Evolutionary conservation across 2,329 filamentous ascomycete species (phyloP).

Genomic region (Diaporthe amygdali): DNA sequence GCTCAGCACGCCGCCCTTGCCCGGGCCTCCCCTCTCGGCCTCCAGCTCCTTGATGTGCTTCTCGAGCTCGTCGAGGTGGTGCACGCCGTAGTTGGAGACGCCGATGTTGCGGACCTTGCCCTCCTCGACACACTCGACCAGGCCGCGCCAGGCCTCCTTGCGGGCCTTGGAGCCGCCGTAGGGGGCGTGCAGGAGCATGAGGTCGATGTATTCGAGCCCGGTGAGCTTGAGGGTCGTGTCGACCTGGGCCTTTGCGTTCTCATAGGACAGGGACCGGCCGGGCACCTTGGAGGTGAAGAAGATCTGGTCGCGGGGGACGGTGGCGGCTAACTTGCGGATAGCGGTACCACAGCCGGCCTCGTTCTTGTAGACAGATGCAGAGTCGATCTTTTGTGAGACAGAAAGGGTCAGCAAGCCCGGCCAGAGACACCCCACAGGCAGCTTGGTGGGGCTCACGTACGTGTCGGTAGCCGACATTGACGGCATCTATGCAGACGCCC

Average conservation of each 20-base stretch:
- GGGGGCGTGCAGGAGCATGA: slow-evolving; percentile 67
- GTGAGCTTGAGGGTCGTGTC: slow-evolving; percentile 66
- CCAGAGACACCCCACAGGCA: neutral
- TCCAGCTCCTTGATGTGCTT: slow-evolving; percentile 66
- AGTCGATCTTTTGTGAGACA: slow-evolving; percentile 52
- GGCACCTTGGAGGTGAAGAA: slow-evolving; percentile 64
- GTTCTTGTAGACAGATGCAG: slow-evolving; percentile 57
- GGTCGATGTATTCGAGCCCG: slow-evolving; percentile 69
- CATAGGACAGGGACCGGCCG: slow-evolving; percentile 57
- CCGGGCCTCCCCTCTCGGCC: slow-evolving; percentile 61
- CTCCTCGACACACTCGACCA: slow-evolving; percentile 67
- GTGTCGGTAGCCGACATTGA: slow-evolving; percentile 59
- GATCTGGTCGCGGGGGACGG: slow-evolving; percentile 51
- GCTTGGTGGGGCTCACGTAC: slow-evolving; percentile 36
- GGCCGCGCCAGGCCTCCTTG: slow-evolving; percentile 65
- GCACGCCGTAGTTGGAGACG: slow-evolving; percentile 69
- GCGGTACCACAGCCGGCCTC: slow-evolving; percentile 53
- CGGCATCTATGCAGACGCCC: slow-evolving; percentile 47
- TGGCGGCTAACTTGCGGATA: slow-evolving; percentile 43
- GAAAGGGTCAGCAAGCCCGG: neutral
- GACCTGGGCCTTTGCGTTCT: slow-evolving; percentile 67
- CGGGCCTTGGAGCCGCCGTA: slow-evolving; percentile 61
- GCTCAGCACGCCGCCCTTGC: slow-evolving; percentile 74
- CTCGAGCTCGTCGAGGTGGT: slow-evolving; percentile 67
- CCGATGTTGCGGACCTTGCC: slow-evolving; percentile 67